Conservation (phyloP, 345 rosid genomes). For the Eucalyptus sideroxylon region DNA sequence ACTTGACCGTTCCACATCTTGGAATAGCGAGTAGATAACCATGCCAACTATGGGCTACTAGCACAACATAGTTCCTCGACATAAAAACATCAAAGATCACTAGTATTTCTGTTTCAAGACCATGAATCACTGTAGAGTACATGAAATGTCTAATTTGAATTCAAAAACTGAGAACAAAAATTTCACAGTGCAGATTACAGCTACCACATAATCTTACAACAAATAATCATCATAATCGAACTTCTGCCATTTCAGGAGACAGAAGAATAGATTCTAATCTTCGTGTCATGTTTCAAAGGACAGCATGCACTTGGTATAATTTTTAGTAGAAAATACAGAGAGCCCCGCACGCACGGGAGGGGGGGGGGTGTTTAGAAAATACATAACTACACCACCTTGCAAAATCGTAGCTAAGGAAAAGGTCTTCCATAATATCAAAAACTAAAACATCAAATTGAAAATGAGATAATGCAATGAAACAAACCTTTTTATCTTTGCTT, state of each 20-base stretch:
- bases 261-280: background rate
- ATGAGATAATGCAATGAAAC: background rate
- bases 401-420: background rate
- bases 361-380: background rate
- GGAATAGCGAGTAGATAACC: background rate
- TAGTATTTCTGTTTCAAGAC: background rate
- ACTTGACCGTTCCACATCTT: background rate
- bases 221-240: background rate
- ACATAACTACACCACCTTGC: background rate
- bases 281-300: background rate
- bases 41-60: background rate
- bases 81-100: background rate
- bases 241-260: background rate
- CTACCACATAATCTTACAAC: background rate
- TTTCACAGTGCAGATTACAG: background rate
- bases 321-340: background rate
- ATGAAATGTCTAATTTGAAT: background rate
- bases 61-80: background rate
- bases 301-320: background rate
- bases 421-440: background rate
- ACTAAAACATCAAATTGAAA: background rate
- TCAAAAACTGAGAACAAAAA: background rate
- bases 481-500: constrained; percentile 59
- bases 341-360: background rate
- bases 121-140: background rate